Evolutionary conservation across 225 moss, liverwort and hornwort genomes (phyloP).

Genomic region (Ulota crispa): DNA sequence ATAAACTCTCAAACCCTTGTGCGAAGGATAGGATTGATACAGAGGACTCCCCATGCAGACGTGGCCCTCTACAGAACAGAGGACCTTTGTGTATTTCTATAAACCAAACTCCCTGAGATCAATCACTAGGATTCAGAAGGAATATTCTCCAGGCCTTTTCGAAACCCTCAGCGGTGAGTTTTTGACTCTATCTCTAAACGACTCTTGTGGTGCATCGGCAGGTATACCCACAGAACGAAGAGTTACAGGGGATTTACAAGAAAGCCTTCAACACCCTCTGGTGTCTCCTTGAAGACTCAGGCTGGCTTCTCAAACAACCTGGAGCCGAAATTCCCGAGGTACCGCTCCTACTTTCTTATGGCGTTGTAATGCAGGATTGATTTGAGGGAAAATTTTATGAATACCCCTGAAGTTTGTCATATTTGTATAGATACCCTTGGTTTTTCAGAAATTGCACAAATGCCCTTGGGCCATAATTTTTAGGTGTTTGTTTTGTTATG

Average conservation of each 20-base stretch:
- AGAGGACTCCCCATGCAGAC: not conserved
- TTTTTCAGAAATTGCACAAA: too few species aligned
- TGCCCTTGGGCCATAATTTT: too few species aligned
- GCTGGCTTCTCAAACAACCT: conserved; percentile 84
- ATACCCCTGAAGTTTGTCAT: too few species aligned
- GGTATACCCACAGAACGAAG: conserved; percentile 71
- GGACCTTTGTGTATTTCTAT: not conserved
- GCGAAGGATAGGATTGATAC: not conserved
- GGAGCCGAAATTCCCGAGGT: conserved; percentile 60
- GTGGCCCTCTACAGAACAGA: not conserved
- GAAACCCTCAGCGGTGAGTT: not conserved
- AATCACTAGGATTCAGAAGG: not conserved
- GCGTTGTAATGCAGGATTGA: not conserved
- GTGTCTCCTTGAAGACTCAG: conserved; percentile 89
- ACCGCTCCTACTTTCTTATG: not conserved
- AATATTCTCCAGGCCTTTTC: not conserved
- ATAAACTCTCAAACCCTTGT: not conserved
- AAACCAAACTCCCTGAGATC: not conserved
- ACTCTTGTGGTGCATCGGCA: conserved; percentile 30
- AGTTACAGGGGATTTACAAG: conserved; percentile 81
- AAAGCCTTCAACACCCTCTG: conserved; percentile 85
- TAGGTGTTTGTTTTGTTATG: too few species aligned
- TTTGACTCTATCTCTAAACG: not conserved
- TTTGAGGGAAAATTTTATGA: too few species aligned
- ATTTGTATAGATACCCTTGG: too few species aligned